Conservation (phyloP, 257 asterid species). For the Jacaranda mimosifolia region DNA sequence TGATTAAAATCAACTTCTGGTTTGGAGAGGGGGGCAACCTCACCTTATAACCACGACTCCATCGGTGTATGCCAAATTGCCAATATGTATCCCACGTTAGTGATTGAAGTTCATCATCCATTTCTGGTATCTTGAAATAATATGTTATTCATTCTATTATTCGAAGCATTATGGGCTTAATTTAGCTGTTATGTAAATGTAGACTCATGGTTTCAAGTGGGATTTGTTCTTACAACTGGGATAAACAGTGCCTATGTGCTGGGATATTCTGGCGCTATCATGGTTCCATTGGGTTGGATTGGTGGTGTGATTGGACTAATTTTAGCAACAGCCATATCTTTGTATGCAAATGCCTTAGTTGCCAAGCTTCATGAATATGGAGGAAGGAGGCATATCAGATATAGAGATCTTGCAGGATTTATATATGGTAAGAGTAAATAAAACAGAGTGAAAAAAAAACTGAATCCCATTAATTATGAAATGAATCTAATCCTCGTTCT, state of each 20-base stretch:
- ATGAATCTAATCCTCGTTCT: neutral
- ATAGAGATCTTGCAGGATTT: slow-evolving; percentile 93
- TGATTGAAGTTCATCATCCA: neutral
- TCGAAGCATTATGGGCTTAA: slow-evolving; percentile 17
- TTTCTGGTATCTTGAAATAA: neutral
- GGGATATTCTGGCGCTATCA: slow-evolving; percentile 90
- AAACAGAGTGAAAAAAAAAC: neutral
- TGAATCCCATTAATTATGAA: neutral
- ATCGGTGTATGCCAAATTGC: too few relatives aligned
- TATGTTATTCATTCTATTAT: neutral
- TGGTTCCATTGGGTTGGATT: slow-evolving; percentile 96
- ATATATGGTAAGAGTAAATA: slow-evolving; percentile 71
- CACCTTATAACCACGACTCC: neutral
- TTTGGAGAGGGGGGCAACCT: neutral
- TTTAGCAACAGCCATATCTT: slow-evolving; percentile 70
- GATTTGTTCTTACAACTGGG: slow-evolving; percentile 92
- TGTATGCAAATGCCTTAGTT: slow-evolving; percentile 82
- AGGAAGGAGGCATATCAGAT: slow-evolving; percentile 95
- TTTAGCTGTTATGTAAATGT: slow-evolving; percentile 35
- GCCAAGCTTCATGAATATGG: slow-evolving; percentile 95
- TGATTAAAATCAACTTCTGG: neutral
- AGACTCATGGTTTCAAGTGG: slow-evolving; percentile 99
- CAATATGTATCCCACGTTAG: neutral
- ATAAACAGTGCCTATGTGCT: slow-evolving; percentile 95
- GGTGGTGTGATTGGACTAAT: slow-evolving; percentile 94